Conservation (phyloP, 2,329 filamentous ascomycete genomes). For the Diaporthe citrichinensis region DNA sequence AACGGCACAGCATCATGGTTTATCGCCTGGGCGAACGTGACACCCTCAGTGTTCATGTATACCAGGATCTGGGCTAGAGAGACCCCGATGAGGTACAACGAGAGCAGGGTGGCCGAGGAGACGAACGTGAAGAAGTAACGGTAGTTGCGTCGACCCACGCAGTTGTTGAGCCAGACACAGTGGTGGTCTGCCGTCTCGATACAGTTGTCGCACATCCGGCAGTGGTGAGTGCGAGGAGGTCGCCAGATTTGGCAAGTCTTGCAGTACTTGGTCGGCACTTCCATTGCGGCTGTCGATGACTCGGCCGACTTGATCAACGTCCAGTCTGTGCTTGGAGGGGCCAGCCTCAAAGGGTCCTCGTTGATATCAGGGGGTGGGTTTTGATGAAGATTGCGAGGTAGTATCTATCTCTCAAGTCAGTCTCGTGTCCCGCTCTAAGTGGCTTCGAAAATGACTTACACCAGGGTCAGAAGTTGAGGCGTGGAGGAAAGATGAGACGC, state of each 20-base stretch:
- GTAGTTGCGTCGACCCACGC: slow-evolving; percentile 96
- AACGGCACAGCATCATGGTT: slow-evolving; percentile 83
- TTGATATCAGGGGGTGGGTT: slow-evolving; percentile 83
- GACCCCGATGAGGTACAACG: slow-evolving; percentile 81
- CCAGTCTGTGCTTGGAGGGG: slow-evolving; percentile 93
- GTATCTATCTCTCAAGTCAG: slow-evolving; percentile 71
- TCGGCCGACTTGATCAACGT: slow-evolving; percentile 87
- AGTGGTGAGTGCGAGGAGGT: slow-evolving; percentile 95
- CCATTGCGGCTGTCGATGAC: slow-evolving; percentile 86
- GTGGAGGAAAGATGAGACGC: slow-evolving; percentile 93
- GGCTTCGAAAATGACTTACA: slow-evolving; percentile 67
- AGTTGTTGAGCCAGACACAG: slow-evolving; percentile 99
- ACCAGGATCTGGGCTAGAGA: slow-evolving; percentile 85
- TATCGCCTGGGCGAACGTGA: slow-evolving; percentile 79
- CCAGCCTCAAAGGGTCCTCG: slow-evolving; percentile 85
- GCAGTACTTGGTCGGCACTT: slow-evolving; percentile 98
- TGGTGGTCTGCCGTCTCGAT: slow-evolving; percentile 98
- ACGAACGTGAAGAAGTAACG: slow-evolving; percentile 98
- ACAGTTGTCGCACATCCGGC: slow-evolving; percentile 96
- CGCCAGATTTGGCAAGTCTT: slow-evolving; percentile 98
- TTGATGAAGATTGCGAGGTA: slow-evolving; percentile 91
- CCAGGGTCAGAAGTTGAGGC: slow-evolving; percentile 94
- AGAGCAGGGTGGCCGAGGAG: slow-evolving; percentile 81
- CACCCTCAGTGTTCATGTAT: slow-evolving; percentile 73
- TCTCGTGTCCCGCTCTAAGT: slow-evolving; percentile 1